Evolutionary conservation across 2,329 filamentous ascomycete genomes (phyloP), one percentile per base, ranked within the genome.

Genomic region (Bipolaris zeicola): DNA sequence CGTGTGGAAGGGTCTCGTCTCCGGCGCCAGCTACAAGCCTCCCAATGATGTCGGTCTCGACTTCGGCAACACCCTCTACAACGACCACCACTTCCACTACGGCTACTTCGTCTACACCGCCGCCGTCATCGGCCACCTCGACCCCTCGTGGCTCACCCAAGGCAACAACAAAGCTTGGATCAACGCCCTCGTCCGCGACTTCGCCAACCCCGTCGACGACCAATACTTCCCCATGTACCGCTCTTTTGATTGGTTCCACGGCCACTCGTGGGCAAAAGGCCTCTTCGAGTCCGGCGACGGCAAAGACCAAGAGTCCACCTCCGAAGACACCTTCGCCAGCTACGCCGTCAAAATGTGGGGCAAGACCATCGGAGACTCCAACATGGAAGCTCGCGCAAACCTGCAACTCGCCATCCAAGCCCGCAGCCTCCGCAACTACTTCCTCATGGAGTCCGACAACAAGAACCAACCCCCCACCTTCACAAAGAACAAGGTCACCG

Each of bases 291-390:
- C 86, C 20, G 81, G 80, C 58, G 91, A 95, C 72, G 90, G 91
- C 66, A 94, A 93, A 78, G 88, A 95, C 76, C 87, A 95, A 77
- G 95, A 99, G 74, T 96, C 91, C 13, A 92, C 90, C 44, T 96
- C 92, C 0, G 95, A 99, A 78, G 95, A 99, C 76, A 87, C 88
- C 56, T 93, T 97, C 86, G 89, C 90, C 52, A 87, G 88, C 2
- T 96, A 96, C 75, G 92, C 89, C 0, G 78, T 97, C 70, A 96
- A 96, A 81, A 92, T 98, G 88, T 98, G 95, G 95, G 95, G 94
- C 3, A 83, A 82, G 26, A 88, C 90, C 5, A 87, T 83, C 57
- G 87, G 89, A 24, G 89, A 98, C 77, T 76, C 79, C 3, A 88
- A 89, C 68, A 88, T 97, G 84, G 91, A 95, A 72, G 89, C 89